A percentile compares a stretch with the other conserved stretches of the same genome.
These are phyloP conservation scores for Psilocybe subaeruginosa DNA, from an alignment of 768 basidiomycete genomes.

Conservation along the genomic window DNA sequence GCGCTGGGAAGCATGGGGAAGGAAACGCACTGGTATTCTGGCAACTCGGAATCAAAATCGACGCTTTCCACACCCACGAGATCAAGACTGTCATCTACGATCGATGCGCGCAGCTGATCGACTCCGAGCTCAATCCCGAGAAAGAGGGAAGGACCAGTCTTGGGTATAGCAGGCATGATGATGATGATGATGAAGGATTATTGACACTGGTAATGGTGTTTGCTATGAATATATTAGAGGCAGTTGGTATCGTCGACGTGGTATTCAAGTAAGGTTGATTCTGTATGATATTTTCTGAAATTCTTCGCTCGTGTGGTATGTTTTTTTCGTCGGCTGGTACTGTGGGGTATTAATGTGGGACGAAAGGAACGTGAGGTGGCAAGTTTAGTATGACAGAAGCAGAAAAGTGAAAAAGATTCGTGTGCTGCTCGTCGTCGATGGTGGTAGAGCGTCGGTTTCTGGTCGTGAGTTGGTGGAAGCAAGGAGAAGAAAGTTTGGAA, in stretches of 20 bases:
- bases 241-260: conserved; percentile 29
- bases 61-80: conserved; percentile 82
- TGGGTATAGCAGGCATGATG: conserved; percentile 45
- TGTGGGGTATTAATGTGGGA: conserved; percentile 20
- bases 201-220: conserved; percentile 13
- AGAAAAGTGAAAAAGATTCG: conserved; percentile 1
- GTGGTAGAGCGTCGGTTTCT: conserved; percentile 1
- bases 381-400: conserved; percentile 20
- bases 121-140: conserved; percentile 86
- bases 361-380: conserved; percentile 31
- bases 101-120: conserved; percentile 81
- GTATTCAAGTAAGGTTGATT: conserved; percentile 25
- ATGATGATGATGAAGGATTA: neutral
- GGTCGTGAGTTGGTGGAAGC: conserved; percentile 12
- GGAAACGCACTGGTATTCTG: conserved; percentile 77
- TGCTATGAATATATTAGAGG: conserved; percentile 34
- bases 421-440: conserved; percentile 11
- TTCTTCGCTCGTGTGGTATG: conserved; percentile 4
- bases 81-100: conserved; percentile 83
- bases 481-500: conserved; percentile 6
- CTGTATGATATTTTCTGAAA: conserved; percentile 18
- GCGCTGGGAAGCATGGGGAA: conserved; percentile 7
- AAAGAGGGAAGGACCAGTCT: conserved; percentile 60
- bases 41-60: conserved; percentile 79
- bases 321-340: neutral